Evolutionary conservation across 2,329 filamentous ascomycete species (phyloP).

Genomic region (Neofusicoccum ribis): DNA sequence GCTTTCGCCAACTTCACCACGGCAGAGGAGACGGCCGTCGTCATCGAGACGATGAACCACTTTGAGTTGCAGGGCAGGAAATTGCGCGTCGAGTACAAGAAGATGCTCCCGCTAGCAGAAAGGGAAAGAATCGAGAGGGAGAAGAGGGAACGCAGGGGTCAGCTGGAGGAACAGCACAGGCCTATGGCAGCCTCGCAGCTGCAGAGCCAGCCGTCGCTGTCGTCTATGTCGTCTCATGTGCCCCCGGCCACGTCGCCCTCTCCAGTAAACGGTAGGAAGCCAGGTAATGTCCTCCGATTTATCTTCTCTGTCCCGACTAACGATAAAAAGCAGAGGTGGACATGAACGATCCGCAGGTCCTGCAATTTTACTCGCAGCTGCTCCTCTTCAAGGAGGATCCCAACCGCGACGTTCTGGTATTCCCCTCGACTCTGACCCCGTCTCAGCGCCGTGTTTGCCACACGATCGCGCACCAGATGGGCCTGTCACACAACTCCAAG

Average conservation of each 20-base stretch:
- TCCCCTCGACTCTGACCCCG: slow-evolving; percentile 77
- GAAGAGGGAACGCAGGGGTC: slow-evolving; percentile 92
- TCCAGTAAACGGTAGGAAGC: slow-evolving; percentile 62
- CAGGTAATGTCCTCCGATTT: slow-evolving; percentile 40
- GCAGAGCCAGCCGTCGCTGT: slow-evolving; percentile 83
- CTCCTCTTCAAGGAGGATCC: slow-evolving; percentile 83
- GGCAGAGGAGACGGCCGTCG: slow-evolving; percentile 85
- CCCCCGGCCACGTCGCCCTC: slow-evolving; percentile 63
- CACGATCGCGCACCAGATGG: slow-evolving; percentile 93
- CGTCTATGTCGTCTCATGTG: slow-evolving; percentile 66
- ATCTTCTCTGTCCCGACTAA: slow-evolving; percentile 23
- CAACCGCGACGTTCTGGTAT: slow-evolving; percentile 76
- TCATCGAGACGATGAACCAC: slow-evolving; percentile 93
- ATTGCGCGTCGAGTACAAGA: slow-evolving; percentile 96
- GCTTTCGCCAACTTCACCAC: slow-evolving; percentile 99
- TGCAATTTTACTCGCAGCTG: slow-evolving; percentile 88
- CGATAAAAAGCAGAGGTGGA: slow-evolving; percentile 65
- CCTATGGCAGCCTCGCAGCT: slow-evolving; percentile 65
- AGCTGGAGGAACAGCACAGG: slow-evolving; percentile 95
- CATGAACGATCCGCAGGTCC: slow-evolving; percentile 83
- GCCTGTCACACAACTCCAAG: slow-evolving; percentile 84
- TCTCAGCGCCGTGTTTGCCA: slow-evolving; percentile 88
- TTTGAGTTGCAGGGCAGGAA: slow-evolving; percentile 94
- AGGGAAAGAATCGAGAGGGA: slow-evolving; percentile 94
- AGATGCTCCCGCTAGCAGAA: slow-evolving; percentile 95